Conservation (phyloP, 2,329 filamentous ascomycete genomes). For the Curvularia spicifera region DNA sequence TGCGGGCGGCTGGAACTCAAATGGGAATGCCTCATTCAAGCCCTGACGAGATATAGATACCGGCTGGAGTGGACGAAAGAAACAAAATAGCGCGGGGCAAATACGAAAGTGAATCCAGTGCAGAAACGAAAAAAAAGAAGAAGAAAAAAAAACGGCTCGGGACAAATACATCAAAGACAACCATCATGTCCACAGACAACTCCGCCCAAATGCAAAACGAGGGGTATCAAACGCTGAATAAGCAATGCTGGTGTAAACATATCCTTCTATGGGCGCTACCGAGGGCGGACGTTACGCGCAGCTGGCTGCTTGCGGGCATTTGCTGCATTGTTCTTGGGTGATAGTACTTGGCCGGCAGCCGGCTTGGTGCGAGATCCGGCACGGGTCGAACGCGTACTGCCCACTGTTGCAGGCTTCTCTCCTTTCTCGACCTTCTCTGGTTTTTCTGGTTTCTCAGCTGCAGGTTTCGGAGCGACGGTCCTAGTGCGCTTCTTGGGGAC, state of each 20-base stretch:
- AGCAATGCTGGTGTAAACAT: slow-evolving; percentile 16
- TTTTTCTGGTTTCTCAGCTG: not conserved
- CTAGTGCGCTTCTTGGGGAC: slow-evolving; percentile 32
- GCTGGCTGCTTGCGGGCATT: slow-evolving; percentile 28
- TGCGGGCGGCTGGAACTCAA: slow-evolving; percentile 23
- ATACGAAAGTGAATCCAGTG: too few relatives aligned
- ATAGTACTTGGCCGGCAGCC: slow-evolving; percentile 25
- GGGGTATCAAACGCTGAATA: slow-evolving; percentile 24
- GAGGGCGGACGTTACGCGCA: slow-evolving; percentile 26
- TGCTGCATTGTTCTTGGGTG: slow-evolving; percentile 33
- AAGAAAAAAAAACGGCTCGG: not conserved
- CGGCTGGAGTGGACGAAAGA: not conserved
- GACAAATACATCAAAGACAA: not conserved
- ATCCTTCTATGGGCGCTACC: slow-evolving; percentile 28
- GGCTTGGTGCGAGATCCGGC: slow-evolving; percentile 33
- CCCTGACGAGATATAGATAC: slow-evolving; percentile 9
- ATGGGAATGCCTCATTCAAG: slow-evolving; percentile 20
- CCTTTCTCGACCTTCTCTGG: not conserved
- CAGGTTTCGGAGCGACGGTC: slow-evolving; percentile 17
- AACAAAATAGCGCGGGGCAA: not conserved
- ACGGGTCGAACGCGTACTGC: slow-evolving; percentile 30
- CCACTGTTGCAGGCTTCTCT: slow-evolving; percentile 6
- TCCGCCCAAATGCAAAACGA: slow-evolving; percentile 15
- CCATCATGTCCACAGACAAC: slow-evolving; percentile 13
- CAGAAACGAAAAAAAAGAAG: not conserved